Evolutionary conservation across 345 rosid species (phyloP).

Genomic region (Ailanthus altissimus): DNA sequence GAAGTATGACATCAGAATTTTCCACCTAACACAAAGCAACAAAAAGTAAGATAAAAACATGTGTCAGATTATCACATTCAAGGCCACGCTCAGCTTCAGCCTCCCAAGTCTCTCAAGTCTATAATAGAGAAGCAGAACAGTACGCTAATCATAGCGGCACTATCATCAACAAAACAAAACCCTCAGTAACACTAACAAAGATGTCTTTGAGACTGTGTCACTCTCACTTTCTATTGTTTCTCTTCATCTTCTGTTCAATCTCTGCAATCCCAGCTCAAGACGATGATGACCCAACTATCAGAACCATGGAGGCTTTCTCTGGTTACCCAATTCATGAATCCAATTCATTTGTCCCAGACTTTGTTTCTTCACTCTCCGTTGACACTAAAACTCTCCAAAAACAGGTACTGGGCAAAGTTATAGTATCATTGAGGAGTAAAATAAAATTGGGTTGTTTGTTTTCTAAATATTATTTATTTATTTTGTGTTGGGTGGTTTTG

Average conservation of each 20-base stretch:
- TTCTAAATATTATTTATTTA: background rate
- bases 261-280: constrained; percentile 40
- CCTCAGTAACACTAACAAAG: background rate
- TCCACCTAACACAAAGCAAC: background rate
- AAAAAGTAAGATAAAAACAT: background rate
- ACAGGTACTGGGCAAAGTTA: constrained; percentile 45
- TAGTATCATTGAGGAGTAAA: background rate
- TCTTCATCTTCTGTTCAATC: constrained; percentile 18
- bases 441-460: background rate
- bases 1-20: background rate
- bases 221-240: constrained; percentile 16
- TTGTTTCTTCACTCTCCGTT: constrained; percentile 56
- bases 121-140: too few species aligned
- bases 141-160: background rate
- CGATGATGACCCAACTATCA: constrained; percentile 55
- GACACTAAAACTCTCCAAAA: constrained; percentile 56
- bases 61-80: background rate
- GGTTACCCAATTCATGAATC: constrained; percentile 75
- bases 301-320: constrained; percentile 83
- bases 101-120: background rate
- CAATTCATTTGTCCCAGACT: constrained; percentile 27
- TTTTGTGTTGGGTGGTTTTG: background rate
- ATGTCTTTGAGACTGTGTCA: constrained; percentile 32
- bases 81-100: background rate
- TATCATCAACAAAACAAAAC: background rate